Evolutionary conservation across 2,329 filamentous ascomycete genomes (phyloP).

Genomic region (Fusarium falciforme): DNA sequence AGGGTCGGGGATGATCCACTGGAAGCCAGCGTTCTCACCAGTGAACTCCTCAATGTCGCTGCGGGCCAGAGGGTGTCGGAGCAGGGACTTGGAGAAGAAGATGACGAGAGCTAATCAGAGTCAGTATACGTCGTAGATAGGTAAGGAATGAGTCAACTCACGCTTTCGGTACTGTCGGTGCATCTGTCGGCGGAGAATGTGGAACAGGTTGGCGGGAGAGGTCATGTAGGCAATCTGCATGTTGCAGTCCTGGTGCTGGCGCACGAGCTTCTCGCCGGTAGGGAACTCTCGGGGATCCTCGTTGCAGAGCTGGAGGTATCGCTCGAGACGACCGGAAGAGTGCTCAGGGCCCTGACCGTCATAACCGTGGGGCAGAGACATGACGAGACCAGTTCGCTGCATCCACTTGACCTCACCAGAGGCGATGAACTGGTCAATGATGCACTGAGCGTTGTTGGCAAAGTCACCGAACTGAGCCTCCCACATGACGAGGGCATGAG

Average conservation of each 20-base stretch:
- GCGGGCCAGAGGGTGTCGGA: constrained; percentile 92
- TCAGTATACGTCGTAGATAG: constrained; percentile 26
- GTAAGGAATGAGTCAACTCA: constrained; percentile 62
- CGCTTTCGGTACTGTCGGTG: constrained; percentile 99
- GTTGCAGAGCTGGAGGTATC: constrained; percentile 96
- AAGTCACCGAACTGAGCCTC: constrained; percentile 99
- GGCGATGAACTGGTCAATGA: constrained; percentile 98
- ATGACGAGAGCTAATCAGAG: constrained; percentile 76
- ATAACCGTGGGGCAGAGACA: constrained; percentile 97
- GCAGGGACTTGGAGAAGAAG: constrained; percentile 98
- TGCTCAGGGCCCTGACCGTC: constrained; percentile 98
- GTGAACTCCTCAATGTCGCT: constrained; percentile 92
- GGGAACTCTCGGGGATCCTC: constrained; percentile 97
- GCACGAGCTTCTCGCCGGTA: constrained; percentile 85
- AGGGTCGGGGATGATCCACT: constrained; percentile 94
- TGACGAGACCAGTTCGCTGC: constrained; percentile 94
- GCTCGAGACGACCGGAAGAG: constrained; percentile 96
- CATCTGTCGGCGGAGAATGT: constrained; percentile 96
- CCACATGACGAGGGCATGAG: constrained; percentile 98
- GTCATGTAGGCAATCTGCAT: constrained; percentile 99
- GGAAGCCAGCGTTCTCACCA: constrained; percentile 86
- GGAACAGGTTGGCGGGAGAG: constrained; percentile 95
- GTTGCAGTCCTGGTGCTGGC: constrained; percentile 99
- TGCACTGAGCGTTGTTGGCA: constrained; percentile 98
- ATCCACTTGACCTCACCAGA: constrained; percentile 99